These are phyloP conservation scores for Metschnikowia hibisci DNA, from an alignment of 805 yeast species.

Conservation along the genomic window DNA sequence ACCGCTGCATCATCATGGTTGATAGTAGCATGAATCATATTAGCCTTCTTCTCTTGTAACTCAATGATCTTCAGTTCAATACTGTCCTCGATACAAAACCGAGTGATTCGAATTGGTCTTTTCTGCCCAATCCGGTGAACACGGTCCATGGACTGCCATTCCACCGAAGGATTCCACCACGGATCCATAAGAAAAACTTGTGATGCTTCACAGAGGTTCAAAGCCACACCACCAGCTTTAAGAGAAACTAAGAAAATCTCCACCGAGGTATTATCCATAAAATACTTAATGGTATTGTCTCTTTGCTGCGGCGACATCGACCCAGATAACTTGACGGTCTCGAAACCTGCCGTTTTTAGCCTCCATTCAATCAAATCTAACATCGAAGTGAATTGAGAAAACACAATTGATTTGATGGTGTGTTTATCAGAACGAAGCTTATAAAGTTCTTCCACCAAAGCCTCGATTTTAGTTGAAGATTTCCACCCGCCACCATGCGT, in stretches of 20 bases:
- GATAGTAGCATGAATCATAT: conserved; percentile 96
- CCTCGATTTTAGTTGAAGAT: conserved; percentile 95
- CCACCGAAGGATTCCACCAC: conserved; percentile 99
- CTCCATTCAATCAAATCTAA: conserved; percentile 95
- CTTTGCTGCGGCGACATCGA: conserved; percentile 96
- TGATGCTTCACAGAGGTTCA: conserved; percentile 93
- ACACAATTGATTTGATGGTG: conserved; percentile 93
- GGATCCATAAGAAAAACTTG: conserved; percentile 96
- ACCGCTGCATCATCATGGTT: conserved; percentile 91
- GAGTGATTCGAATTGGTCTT: conserved; percentile 87
- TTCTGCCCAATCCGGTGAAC: conserved; percentile 97
- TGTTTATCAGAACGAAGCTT: conserved; percentile 78
- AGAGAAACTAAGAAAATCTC: conserved; percentile 92
- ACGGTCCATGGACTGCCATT: conserved; percentile 97
- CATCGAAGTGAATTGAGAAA: conserved; percentile 97
- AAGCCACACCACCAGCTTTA: conserved; percentile 98
- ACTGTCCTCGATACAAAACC: conserved; percentile 93
- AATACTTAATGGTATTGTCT: conserved; percentile 83
- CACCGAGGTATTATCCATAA: conserved; percentile 87
- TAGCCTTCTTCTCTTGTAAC: conserved; percentile 94
- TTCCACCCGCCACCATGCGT: conserved; percentile 72
- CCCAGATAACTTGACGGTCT: conserved; percentile 91
- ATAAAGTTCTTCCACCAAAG: conserved; percentile 88
- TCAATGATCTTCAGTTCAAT: conserved; percentile 95
- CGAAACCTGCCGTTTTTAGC: conserved; percentile 88